Evolutionary conservation across 129 eudicot genomes (phyloP), one percentile per base, ranked within the genome.

Genomic region (Chrysanthemum lavandulifolium): DNA sequence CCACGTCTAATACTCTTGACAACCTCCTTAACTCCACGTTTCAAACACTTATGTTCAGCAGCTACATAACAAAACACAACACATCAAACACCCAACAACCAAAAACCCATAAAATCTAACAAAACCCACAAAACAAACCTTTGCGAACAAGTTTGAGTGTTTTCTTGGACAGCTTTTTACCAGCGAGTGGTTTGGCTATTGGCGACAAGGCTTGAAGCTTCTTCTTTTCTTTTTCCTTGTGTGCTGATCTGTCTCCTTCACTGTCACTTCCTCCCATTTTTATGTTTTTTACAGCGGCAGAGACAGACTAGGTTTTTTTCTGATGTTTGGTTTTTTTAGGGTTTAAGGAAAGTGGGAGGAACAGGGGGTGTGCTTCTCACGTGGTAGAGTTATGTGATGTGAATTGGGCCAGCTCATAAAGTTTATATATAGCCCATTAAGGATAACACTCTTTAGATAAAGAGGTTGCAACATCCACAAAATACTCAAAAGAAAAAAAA

Each of bases 1-100:
- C 97, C 99, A 18, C 91, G 92, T 23, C 97, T 84, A 72, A 94
- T 90, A 76, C 96, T 90, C 71, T 94, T 90, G 4, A 90, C 99
- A 16, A 94, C 99, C 81, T 94, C 99, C 83, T 94, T 94, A 10
- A 90, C 99, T 29, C 99, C 99, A 76, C 97, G 84, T 85, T 90
- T 90, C 82, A 94, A 81, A 76, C 99, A 94, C 55, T 94, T 90
- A 13, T 88, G 83, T 74, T 90, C 99, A 12, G 99, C 96, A 77
- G 99, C 99, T 94, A 64, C 68, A 80, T 55, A 14, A 29, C 19
- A 68, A n/a, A 56, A 57, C 58, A 53, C 19, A 53, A 4, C 19
- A 53, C 19, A 53, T 53, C 11, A 57, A 14, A 57, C 10, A 57
- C 21, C 18, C 61, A 54, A 14, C 19, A 53, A 53, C 16, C 6